These are phyloP conservation scores for Lactarius deliciosus DNA, from an alignment of 768 basidiomycete species.

Conservation along the genomic window DNA sequence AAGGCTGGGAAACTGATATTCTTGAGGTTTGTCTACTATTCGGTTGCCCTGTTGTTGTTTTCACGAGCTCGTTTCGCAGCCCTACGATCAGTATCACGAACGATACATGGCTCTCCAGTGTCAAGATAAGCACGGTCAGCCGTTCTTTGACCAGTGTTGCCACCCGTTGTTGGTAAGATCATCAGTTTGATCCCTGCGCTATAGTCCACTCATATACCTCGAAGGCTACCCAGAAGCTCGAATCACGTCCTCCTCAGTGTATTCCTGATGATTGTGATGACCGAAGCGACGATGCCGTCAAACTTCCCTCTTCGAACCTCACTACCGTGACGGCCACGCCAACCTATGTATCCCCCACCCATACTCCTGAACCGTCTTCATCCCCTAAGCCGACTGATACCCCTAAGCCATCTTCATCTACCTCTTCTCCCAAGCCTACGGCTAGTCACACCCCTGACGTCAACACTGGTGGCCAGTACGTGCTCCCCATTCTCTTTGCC, in stretches of 20 bases:
- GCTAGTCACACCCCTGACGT: slow-evolving; percentile 13
- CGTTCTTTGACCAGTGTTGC: slow-evolving; percentile 69
- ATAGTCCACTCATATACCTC: neutral
- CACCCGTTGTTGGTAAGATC: slow-evolving; percentile 60
- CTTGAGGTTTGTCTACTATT: slow-evolving; percentile 43
- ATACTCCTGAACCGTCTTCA: neutral
- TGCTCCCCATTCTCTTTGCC: neutral
- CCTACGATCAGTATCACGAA: slow-evolving; percentile 55
- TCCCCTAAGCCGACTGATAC: too few relatives aligned
- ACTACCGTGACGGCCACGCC: neutral
- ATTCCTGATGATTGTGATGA: slow-evolving; percentile 44
- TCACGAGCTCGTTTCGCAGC: slow-evolving; percentile 36
- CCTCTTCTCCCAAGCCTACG: slow-evolving; percentile 13
- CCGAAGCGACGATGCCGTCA: slow-evolving; percentile 25
- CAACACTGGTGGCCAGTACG: slow-evolving; percentile 12
- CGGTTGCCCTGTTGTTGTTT: neutral
- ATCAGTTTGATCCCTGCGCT: slow-evolving; percentile 8
- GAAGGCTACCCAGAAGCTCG: slow-evolving; percentile 53
- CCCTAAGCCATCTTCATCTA: neutral
- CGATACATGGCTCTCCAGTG: slow-evolving; percentile 61
- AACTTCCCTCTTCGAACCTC: neutral
- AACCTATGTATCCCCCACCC: neutral
- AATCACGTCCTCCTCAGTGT: slow-evolving; percentile 53
- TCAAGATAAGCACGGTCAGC: slow-evolving; percentile 38
- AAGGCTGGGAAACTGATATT: slow-evolving; percentile 44